Conservation (phyloP, 805 yeast species). For the Cyberlindnera veronae region DNA sequence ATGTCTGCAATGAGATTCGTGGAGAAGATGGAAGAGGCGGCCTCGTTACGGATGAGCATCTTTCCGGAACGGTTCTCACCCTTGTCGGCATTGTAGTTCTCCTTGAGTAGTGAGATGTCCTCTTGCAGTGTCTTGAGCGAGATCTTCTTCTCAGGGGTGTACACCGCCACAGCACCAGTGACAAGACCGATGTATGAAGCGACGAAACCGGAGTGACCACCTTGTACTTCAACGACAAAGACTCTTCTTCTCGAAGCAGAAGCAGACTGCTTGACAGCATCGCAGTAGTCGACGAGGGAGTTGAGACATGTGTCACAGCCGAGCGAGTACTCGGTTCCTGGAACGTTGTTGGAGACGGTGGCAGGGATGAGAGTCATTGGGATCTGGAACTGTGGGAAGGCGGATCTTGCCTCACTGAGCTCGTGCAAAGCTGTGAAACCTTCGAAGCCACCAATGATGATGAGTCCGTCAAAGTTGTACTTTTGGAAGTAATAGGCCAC, state of each 20-base stretch:
- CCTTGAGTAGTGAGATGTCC: conserved; percentile 68
- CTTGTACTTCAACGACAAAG: conserved; percentile 96
- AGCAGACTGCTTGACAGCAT: conserved; percentile 91
- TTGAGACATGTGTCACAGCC: conserved; percentile 97
- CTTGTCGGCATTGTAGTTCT: conserved; percentile 65
- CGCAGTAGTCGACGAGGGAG: conserved; percentile 87
- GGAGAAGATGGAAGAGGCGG: conserved; percentile 66
- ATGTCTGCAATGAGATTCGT: conserved; percentile 71
- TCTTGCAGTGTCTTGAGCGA: conserved; percentile 54
- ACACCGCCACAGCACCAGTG: conserved; percentile 60
- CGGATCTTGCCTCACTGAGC: conserved; percentile 67
- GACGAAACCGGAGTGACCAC: conserved; percentile 55
- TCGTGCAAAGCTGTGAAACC: conserved; percentile 83
- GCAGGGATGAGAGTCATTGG: conserved; percentile 95
- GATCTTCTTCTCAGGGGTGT: conserved; percentile 80
- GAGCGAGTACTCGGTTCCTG: conserved; percentile 96
- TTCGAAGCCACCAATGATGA: conserved; percentile 95
- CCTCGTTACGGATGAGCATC: conserved; percentile 61
- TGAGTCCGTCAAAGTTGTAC: conserved; percentile 80
- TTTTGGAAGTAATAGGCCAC: conserved; percentile 92
- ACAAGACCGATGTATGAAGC: conserved; percentile 70
- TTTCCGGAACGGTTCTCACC: conserved; percentile 55
- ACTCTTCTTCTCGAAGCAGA: conserved; percentile 91
- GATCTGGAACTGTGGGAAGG: conserved; percentile 88
- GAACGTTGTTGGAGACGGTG: conserved; percentile 95